Base-by-base conservation (phyloP, 495 filamentous ascomycete species). In the Aspergillus homomorphus region DNA sequence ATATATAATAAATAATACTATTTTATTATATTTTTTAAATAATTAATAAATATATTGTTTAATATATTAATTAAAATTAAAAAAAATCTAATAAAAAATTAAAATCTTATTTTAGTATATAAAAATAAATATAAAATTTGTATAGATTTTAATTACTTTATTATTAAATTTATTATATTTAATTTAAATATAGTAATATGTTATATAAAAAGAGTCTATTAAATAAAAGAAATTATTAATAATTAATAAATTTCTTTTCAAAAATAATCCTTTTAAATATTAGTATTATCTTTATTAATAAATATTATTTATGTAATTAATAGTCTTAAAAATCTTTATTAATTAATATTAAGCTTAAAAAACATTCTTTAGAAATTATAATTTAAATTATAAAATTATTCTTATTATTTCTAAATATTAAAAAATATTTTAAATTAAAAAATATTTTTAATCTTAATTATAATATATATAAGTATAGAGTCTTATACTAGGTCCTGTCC, bases 361-460 rank as follows among this genome's bases (percentile, higher is more conserved):
- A 14, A 44, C 3, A 14, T 44, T 4, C 19, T 15, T 44, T 15
- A 4, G 19, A 44, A 44, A 16, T 16, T 44, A 44, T 44, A 44
- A 16, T 44, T 14, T 44, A 44, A 44, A 44, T 44, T 44, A 44
- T 16, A 16, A 44, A 44, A 16, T 44, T 44, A 44, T 44, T 44
- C 12, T 44, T 44, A n/a, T n/a, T n/a, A n/a, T n/a, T n/a, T n/a
- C n/a, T n/a, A n/a, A n/a, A n/a, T n/a, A n/a, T n/a, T n/a, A n/a
- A n/a, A n/a, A n/a, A 44, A 44, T 44, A 44, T 44, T 44, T 44
- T 44, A 44, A 44, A 44, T 14, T 14, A 44, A 14, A 15, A 44
- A 44, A 44, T 44, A 44, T 44, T 44, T 44, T 44, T 42, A 33
- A 38, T 20, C 26, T 26, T 38, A 48, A 57, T 51, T 21, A n/a